Evolutionary conservation across 2,329 filamentous ascomycete species (phyloP), one percentile per base, ranked within the genome.

Genomic region (Verticillium zaregamsianum): DNA sequence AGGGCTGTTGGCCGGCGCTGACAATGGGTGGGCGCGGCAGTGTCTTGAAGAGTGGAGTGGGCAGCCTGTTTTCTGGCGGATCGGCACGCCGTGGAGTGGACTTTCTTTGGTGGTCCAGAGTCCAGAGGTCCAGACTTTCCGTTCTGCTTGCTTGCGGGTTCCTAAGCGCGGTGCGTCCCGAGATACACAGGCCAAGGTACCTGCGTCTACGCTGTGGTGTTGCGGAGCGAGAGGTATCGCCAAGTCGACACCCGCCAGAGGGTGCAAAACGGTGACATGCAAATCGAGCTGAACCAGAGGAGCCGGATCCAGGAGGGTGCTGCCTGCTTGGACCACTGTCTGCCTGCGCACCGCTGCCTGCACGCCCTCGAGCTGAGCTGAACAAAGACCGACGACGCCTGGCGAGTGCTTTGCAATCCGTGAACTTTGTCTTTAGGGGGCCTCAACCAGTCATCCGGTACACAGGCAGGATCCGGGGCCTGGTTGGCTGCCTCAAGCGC

Each of bases 401-500:
- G 45, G 12, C 45, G 45, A 49, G 23, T 49, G n/a, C 45, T 23
- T 25, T 49, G 45, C 45, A 12, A 23, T 25, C 45, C 17, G 15
- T 45, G 11, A 49, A 15, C 20, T 17, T 9, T 33, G 8, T 25
- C 7, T 14, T 5, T 60, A 14, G 37, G 31, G 4, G 39, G 20
- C 33, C 61, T 57, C 23, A 33, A 57, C 40, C 31, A 39, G 57
- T 54, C 59, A 55, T n/a, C 45, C 9, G 45, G 45, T n/a, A 23
- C 20, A 20, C n/a, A 23, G 45, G n/a, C n/a, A 49, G 45, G 45
- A 49, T 49, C 20, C 5, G 15, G 5, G n/a, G 15, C 58, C 37
- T 63, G 59, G 59, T 64, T 64, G 63, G 63, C 59, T 60, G 52
- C 61, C 39, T 3, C 57, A 63, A 63, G 61, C 63, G 63, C 63